Evolutionary conservation across 148 eudicot genomes (phyloP).

Genomic region (Rhododendron griersonianum): DNA sequence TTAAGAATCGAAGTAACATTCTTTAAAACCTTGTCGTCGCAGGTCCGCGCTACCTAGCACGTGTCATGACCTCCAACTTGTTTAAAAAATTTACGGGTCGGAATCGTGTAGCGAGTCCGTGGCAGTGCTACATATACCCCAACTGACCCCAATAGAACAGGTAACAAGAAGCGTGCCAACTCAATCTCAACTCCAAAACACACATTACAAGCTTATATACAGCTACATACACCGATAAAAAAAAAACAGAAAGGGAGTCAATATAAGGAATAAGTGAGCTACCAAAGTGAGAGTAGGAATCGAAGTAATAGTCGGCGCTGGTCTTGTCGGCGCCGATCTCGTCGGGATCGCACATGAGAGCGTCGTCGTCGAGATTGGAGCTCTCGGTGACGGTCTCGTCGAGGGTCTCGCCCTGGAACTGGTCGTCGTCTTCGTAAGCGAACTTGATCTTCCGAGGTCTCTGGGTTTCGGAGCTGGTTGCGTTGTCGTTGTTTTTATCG

Average conservation of each 20-base stretch:
- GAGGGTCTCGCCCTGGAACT: conserved; percentile 16
- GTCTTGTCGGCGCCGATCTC: conserved; percentile 57
- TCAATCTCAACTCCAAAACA: neutral
- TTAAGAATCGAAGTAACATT: neutral
- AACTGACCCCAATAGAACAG: neutral
- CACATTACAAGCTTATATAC: neutral
- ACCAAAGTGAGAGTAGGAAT: conserved; percentile 98
- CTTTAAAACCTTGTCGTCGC: neutral
- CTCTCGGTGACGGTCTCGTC: conserved; percentile 39
- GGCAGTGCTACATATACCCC: neutral
- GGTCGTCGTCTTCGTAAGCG: conserved; percentile 41
- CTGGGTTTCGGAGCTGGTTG: conserved; percentile 11
- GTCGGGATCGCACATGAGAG: conserved; percentile 47
- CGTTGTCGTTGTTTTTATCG: conserved; percentile 5
- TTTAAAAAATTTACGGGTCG: neutral
- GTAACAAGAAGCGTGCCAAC: neutral
- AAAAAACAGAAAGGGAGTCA: neutral
- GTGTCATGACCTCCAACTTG: neutral
- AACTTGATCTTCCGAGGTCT: conserved; percentile 27
- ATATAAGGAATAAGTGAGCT: neutral
- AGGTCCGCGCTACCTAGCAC: neutral
- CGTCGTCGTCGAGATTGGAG: conserved; percentile 46
- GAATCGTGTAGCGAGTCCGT: neutral
- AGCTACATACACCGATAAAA: neutral
- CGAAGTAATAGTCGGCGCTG: conserved; percentile 98